Evolutionary conservation across 768 basidiomycete genomes (phyloP).

Genomic region (Suillus weaverae): DNA sequence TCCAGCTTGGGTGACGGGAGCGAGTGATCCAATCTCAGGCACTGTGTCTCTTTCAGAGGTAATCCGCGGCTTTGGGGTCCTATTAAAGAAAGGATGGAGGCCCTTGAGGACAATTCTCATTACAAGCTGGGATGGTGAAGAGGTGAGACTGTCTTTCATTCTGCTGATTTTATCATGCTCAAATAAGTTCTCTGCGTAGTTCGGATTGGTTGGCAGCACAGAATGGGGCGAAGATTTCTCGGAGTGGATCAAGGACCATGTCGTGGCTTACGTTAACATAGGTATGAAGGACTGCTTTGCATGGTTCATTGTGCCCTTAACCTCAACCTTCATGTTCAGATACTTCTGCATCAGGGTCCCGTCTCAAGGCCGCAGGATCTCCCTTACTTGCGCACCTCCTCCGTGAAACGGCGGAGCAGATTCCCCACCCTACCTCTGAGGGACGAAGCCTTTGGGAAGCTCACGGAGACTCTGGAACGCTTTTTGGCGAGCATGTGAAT

Average conservation of each 20-base stretch:
- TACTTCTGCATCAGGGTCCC: conserved; percentile 50
- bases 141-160: conserved; percentile 33
- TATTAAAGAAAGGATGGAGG: conserved; percentile 77
- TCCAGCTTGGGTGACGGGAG: conserved; percentile 51
- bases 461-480: conserved; percentile 47
- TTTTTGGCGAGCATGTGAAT: conserved; percentile 37
- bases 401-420: conserved; percentile 60
- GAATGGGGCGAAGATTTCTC: conserved; percentile 72
- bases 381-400: conserved; percentile 84
- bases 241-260: conserved; percentile 52
- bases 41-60: conserved; percentile 79
- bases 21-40: conserved; percentile 77
- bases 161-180: not conserved
- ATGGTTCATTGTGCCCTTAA: conserved; percentile 1
- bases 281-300: conserved; percentile 27
- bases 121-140: conserved; percentile 77
- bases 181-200: conserved; percentile 24
- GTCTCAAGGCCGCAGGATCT: conserved; percentile 56
- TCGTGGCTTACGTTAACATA: conserved; percentile 64
- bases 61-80: conserved; percentile 67
- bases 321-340: conserved; percentile 29
- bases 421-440: conserved; percentile 70
- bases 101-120: conserved; percentile 75
- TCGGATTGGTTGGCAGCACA: conserved; percentile 58
- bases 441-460: conserved; percentile 82